A percentile compares a stretch with the other conserved stretches of the same genome.
Conservation (phyloP, 257 asterid species). For the Solanum pinnatisectum region DNA sequence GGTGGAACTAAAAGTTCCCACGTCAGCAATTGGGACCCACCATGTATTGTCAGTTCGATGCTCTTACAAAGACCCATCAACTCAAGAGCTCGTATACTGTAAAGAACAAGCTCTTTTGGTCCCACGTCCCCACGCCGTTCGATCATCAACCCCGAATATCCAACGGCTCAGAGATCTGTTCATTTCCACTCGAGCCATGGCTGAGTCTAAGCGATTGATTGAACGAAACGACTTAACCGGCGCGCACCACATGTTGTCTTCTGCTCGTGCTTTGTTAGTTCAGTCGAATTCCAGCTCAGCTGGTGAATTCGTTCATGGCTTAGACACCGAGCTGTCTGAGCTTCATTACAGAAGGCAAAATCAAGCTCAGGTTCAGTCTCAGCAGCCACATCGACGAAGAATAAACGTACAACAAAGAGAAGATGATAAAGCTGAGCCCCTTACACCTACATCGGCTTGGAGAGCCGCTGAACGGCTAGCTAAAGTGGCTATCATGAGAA, state of each 20-base stretch:
- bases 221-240: constrained; percentile 56
- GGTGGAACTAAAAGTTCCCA: constrained; percentile 78
- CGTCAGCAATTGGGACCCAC: constrained; percentile 56
- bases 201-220: constrained; percentile 52
- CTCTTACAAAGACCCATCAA: constrained; percentile 84
- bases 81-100: constrained; percentile 50
- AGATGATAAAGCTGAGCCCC: constrained; percentile 65
- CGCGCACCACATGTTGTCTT: constrained; percentile 64
- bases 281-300: constrained; percentile 58
- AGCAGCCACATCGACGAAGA: constrained; percentile 16
- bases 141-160: constrained; percentile 45
- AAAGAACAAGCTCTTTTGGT: constrained; percentile 46
- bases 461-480: constrained; percentile 97
- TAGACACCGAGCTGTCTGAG: constrained; percentile 72
- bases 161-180: constrained; percentile 61
- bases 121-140: constrained; percentile 74
- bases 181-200: constrained; percentile 78
- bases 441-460: constrained; percentile 99
- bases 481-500: constrained; percentile 94
- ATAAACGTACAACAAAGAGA: constrained; percentile 16
- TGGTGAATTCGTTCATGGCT: constrained; percentile 58
- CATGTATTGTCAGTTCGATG: constrained; percentile 75
- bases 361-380: not conserved
- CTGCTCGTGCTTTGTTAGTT: constrained; percentile 64
- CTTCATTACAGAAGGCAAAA: constrained; percentile 38